phyloP scores from a whole-genome alignment of 2,329 filamentous ascomycete genomes.

The Talaromyces sp. region DNA sequence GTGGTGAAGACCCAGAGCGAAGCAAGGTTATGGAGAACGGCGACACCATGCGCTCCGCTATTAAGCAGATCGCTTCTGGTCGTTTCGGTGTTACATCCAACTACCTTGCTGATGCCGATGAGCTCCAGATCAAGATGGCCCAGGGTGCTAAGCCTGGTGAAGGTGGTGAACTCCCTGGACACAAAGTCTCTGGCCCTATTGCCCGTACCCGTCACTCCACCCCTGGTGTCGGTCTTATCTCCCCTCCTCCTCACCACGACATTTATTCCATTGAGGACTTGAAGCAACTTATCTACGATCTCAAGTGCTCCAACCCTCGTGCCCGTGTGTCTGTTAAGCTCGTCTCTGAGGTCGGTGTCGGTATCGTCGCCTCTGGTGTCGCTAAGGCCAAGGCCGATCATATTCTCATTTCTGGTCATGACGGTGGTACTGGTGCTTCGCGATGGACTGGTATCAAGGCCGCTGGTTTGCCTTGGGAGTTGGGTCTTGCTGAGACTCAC shows the following conservation, averaged over 20 bases:
- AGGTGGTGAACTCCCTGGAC: conserved; percentile 91
- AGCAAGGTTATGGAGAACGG: conserved; percentile 83
- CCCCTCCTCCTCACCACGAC: conserved; percentile 92
- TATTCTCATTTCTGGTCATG: conserved; percentile 93
- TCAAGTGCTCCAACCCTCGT: conserved; percentile 93
- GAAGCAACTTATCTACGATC: conserved; percentile 95
- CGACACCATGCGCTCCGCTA: conserved; percentile 94
- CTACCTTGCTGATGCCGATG: conserved; percentile 91
- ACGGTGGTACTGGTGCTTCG: conserved; percentile 93
- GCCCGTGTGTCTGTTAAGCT: conserved; percentile 94
- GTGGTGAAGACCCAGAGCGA: conserved; percentile 91
- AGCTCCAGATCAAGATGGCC: conserved; percentile 99
- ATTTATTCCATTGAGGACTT: conserved; percentile 98
- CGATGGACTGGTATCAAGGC: conserved; percentile 99
- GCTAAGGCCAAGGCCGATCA: conserved; percentile 97
- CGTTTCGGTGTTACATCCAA: conserved; percentile 94
- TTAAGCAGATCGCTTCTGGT: conserved; percentile 95
- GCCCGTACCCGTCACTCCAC: conserved; percentile 93
- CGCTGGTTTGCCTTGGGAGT: conserved; percentile 91
- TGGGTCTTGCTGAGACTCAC: conserved; percentile 94
- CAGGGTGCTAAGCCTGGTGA: conserved; percentile 97
- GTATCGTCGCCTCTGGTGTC: conserved; percentile 95
- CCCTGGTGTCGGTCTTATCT: conserved; percentile 92
- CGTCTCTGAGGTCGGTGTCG: conserved; percentile 93
- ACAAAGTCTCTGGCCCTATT: conserved; percentile 94